These are phyloP conservation scores for Physcomitrium patens DNA, from an alignment of 225 moss, liverwort and hornwort species.

Conservation along the genomic window DNA sequence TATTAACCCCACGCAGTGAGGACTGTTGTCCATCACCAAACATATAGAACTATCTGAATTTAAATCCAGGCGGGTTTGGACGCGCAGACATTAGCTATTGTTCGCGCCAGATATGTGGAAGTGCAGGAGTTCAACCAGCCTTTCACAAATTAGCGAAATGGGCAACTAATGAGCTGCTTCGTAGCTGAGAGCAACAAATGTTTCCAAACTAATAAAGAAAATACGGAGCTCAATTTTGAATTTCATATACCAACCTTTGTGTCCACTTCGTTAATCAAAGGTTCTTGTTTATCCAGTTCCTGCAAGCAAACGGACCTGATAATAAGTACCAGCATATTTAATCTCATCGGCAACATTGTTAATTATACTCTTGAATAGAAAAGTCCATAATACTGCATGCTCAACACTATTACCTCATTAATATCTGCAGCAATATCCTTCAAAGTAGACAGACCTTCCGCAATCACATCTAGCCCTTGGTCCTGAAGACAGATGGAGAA, in stretches of 20 bases:
- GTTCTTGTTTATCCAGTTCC: constrained; percentile 74
- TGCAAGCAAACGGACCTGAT: constrained; percentile 23
- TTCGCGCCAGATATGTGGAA: not conserved
- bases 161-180: not conserved
- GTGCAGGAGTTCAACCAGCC: not conserved
- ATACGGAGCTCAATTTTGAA: not conserved
- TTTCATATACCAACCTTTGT: constrained; percentile 53
- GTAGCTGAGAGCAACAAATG: not conserved
- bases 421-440: constrained; percentile 81
- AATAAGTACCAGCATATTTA: not conserved
- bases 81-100: not conserved
- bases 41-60: not conserved
- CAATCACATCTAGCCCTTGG: constrained; percentile 66
- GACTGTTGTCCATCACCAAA: not conserved
- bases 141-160: not conserved
- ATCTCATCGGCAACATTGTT: not conserved
- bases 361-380: not conserved
- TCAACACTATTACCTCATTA: constrained; percentile 55
- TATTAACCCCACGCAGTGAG: not conserved
- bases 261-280: constrained; percentile 76
- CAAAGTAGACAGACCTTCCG: constrained; percentile 69
- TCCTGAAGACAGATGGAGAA: constrained; percentile 43
- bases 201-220: not conserved
- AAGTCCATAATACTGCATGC: not conserved
- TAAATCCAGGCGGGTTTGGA: not conserved